Evolutionary conservation across 1,284 basidiomycete genomes (phyloP), one percentile per base, ranked within the genome.

Genomic region (Stereum hirsutum): DNA sequence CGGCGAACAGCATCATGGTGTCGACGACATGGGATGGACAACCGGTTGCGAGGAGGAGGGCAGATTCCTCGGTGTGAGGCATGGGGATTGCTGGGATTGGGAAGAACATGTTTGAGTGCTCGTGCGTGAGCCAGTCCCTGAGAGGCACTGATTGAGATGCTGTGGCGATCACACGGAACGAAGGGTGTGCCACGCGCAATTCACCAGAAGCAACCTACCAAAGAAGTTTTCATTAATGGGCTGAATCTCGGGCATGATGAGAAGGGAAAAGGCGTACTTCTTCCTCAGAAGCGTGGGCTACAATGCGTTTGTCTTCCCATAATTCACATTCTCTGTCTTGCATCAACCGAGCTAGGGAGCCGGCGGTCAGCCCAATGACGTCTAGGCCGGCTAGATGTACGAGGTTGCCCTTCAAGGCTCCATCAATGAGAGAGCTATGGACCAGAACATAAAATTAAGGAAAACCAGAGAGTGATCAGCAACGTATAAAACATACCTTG

Each of bases 61-160:
- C 47, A 1, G 52, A 47, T 54, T 77, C 78, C 54, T 82, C 78
- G 0, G 53, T 48, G 8, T 49, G 52, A 21, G 66, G 62, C 78
- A 82, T 81, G 1, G 78, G 76, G 50, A 74, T 70, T 32, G 70
- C 66, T 2, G 74, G 69, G 23, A 82, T 57, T 6, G 77, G 58
- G 57, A 81, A 74, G 65, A 82, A 81, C 76, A 80, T 80, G 54
- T 80, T 81, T 14, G 74, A 71, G 51, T 81, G 75, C 54, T 82
- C 78, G 47, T 73, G 70, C 0, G 69, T 65, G 21, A 82, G 66
- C 79, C 78, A 82, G 52, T 81, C 78, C 51, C 75, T 74, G 11
- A 80, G 59, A 10, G 73, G 70, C 2, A 74, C 57, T 1, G 77
- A 79, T 52, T 76, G 79, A 21, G 78, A 80, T 7, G 77, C 72